These are phyloP conservation scores for Naganishia vishniacii DNA, from an alignment of 768 basidiomycete species.

Conservation along the genomic window DNA sequence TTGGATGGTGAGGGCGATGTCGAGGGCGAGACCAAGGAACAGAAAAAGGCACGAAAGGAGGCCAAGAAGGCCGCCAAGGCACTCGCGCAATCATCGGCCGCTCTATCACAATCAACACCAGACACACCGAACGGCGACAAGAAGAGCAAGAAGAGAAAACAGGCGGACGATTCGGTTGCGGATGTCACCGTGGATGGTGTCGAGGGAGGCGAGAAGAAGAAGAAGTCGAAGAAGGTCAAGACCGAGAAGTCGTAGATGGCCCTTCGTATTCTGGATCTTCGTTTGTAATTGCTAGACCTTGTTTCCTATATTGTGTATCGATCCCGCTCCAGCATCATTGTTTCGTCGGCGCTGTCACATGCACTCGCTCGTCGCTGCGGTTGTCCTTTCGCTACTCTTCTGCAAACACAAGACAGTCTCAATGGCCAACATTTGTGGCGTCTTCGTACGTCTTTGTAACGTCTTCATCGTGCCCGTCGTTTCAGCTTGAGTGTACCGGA, in stretches of 20 bases:
- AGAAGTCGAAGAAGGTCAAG: constrained; percentile 48
- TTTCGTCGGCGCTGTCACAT: no score
- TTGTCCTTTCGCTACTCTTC: no score
- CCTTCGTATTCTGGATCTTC: no score
- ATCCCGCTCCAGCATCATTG: background rate
- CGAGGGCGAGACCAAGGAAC: constrained; percentile 66
- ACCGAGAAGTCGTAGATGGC: no score
- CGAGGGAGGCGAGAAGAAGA: constrained; percentile 49
- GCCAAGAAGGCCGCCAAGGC: constrained; percentile 60
- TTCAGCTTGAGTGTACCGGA: no score
- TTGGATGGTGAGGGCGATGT: constrained; percentile 48
- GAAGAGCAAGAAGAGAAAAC: constrained; percentile 48
- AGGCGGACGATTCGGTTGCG: constrained; percentile 40
- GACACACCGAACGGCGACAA: constrained; percentile 21
- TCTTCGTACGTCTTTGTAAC: no score
- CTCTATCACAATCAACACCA: constrained; percentile 48
- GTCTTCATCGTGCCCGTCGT: no score
- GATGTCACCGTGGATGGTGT: constrained; percentile 33
- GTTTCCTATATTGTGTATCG: constrained; percentile 22
- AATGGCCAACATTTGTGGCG: no score
- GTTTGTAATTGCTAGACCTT: constrained; percentile 18
- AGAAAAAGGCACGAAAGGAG: constrained; percentile 63
- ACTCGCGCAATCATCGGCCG: constrained; percentile 39
- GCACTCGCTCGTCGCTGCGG: no score
- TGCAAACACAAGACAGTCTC: no score